Percentiles rank a stretch among this genome's conserved stretches.
Evolutionary conservation across 202 grass and related monocot genomes (phyloP).

Genomic region (Miscanthus sacchariflorus): DNA sequence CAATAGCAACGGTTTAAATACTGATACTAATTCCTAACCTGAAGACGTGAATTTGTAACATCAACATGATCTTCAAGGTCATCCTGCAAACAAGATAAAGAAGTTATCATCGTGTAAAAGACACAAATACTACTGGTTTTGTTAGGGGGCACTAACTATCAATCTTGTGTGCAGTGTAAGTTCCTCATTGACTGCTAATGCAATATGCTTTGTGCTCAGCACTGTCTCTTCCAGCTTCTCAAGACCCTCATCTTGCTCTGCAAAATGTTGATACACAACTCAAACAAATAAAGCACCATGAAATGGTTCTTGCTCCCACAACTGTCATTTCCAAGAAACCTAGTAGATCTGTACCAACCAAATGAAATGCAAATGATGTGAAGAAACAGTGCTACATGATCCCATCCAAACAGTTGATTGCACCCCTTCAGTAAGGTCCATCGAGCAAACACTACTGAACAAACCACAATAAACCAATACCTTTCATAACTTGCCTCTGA

Average conservation of each 20-base stretch:
- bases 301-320: not conserved
- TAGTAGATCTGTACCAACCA: slow-evolving; percentile 1
- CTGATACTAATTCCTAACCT: slow-evolving; percentile 48
- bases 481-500: slow-evolving; percentile 96
- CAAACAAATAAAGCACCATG: slow-evolving; percentile 10
- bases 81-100: slow-evolving; percentile 63
- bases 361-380: slow-evolving; percentile 18
- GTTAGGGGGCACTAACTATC: slow-evolving; percentile 66
- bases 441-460: not conserved
- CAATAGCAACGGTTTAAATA: not conserved
- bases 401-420: not conserved
- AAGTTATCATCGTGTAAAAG: slow-evolving; percentile 4
- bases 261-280: slow-evolving; percentile 4
- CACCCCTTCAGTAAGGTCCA: not conserved
- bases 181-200: slow-evolving; percentile 94
- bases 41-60: slow-evolving; percentile 69
- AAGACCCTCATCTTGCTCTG: slow-evolving; percentile 97
- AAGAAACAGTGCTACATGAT: not conserved
- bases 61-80: slow-evolving; percentile 76
- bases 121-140: not conserved
- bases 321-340: not conserved
- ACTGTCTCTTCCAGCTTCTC: slow-evolving; percentile 94
- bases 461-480: slow-evolving; percentile 45
- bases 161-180: slow-evolving; percentile 82
- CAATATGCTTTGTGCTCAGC: slow-evolving; percentile 95